Conservation (phyloP, 768 basidiomycete genomes). For the Piloderma croceum region DNA sequence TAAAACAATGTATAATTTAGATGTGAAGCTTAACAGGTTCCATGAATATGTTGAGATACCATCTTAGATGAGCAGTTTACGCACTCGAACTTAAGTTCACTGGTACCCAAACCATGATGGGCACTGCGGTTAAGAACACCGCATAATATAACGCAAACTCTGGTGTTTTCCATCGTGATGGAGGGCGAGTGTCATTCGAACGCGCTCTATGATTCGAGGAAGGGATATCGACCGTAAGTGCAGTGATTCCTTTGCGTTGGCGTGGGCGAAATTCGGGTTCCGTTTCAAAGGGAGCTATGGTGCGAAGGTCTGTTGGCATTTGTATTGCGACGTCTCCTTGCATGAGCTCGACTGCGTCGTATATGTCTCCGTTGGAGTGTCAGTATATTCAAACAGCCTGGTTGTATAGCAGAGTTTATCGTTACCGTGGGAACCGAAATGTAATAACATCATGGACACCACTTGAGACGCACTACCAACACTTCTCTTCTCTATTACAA, state of each 20-base stretch:
- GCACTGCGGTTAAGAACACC: slow-evolving; percentile 54
- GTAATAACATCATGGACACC: no score
- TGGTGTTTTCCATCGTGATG: slow-evolving; percentile 66
- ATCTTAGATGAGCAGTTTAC: slow-evolving; percentile 25
- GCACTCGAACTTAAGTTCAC: slow-evolving; percentile 67
- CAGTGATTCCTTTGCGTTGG: slow-evolving; percentile 28
- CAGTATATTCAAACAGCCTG: no score
- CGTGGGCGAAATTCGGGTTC: slow-evolving; percentile 14
- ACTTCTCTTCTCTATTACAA: no score
- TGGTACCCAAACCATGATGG: slow-evolving; percentile 74
- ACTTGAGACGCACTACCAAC: no score
- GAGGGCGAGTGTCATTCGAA: slow-evolving; percentile 23
- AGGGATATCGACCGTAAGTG: slow-evolving; percentile 55
- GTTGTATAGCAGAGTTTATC: no score
- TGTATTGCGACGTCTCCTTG: slow-evolving; percentile 19
- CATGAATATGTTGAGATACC: slow-evolving; percentile 5
- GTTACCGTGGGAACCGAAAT: no score
- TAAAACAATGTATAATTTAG: slow-evolving; percentile 66
- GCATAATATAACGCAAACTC: slow-evolving; percentile 80
- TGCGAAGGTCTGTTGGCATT: slow-evolving; percentile 32
- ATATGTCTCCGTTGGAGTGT: no score
- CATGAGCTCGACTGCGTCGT: no score
- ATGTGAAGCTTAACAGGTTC: slow-evolving; percentile 50
- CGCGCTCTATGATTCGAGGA: slow-evolving; percentile 29
- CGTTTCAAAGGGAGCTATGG: slow-evolving; percentile 8